phyloP scores from a whole-genome alignment of 352 stramenopile species.

The Pythium scleroteichum region DNA sequence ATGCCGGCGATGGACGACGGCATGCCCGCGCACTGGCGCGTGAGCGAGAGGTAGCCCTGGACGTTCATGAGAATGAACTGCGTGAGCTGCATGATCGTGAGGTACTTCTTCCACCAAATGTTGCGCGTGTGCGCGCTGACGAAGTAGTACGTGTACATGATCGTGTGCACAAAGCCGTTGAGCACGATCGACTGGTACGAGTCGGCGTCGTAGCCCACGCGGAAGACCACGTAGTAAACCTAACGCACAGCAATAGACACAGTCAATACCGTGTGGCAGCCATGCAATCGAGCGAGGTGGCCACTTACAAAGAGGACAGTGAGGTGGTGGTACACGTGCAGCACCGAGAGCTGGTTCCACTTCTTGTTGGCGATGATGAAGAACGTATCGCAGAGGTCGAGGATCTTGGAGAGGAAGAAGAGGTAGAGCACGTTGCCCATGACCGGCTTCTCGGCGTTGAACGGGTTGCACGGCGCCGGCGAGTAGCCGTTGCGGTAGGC shows the following conservation, averaged over 20 bases:
- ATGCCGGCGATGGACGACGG: conserved; percentile 54
- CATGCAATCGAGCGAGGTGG: no score
- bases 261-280: background rate
- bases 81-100: conserved; percentile 92
- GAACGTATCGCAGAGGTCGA: conserved; percentile 93
- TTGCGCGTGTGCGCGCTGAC: conserved; percentile 93
- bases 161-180: conserved; percentile 95
- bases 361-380: conserved; percentile 98
- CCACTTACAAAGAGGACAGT: conserved; percentile 87
- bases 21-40: conserved; percentile 77
- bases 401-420: conserved; percentile 98
- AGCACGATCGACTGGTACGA: conserved; percentile 93
- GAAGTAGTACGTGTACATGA: conserved; percentile 99
- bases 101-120: conserved; percentile 95
- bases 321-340: conserved; percentile 96
- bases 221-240: conserved; percentile 93
- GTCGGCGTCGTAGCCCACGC: conserved; percentile 92
- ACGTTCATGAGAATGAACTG: conserved; percentile 85
- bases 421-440: conserved; percentile 96
- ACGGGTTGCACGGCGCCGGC: conserved; percentile 90
- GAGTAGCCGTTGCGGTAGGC: conserved; percentile 93
- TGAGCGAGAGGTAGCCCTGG: conserved; percentile 43
- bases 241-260: conserved; percentile 6
- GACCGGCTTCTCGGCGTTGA: conserved; percentile 85
- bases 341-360: conserved; percentile 93